phyloP scores from a whole-genome alignment of 2,329 filamentous ascomycete genomes.

The Claviceps maximensis region DNA sequence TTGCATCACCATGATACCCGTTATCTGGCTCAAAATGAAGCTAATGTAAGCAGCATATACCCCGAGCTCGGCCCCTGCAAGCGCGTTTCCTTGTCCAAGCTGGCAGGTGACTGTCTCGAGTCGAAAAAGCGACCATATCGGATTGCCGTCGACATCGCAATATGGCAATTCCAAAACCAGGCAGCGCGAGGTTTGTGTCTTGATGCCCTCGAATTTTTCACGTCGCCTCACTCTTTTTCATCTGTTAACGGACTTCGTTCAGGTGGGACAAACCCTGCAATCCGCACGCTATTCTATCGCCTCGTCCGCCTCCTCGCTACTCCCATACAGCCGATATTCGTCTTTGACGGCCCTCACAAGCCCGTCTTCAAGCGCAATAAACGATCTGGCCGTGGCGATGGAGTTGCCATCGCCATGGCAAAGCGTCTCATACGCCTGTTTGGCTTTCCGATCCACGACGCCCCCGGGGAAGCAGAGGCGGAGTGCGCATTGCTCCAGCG shows the following conservation, averaged over 20 bases:
- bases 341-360: conserved; percentile 79
- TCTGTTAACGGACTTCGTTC: conserved; percentile 4
- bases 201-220: not conserved
- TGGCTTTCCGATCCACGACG: conserved; percentile 71
- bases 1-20: not conserved
- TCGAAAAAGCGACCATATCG: conserved; percentile 59
- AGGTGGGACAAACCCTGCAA: conserved; percentile 78
- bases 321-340: conserved; percentile 76
- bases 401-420: conserved; percentile 58
- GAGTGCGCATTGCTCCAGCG: conserved; percentile 82
- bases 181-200: conserved; percentile 50
- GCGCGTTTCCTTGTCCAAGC: conserved; percentile 67
- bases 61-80: conserved; percentile 74
- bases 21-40: too few relatives aligned
- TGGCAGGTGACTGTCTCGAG: conserved; percentile 67
- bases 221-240: not conserved
- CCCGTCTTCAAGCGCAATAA: conserved; percentile 84
- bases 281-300: conserved; percentile 87
- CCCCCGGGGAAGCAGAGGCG: conserved; percentile 89
- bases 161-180: conserved; percentile 94
- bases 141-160: conserved; percentile 85
- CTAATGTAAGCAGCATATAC: conserved; percentile 54
- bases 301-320: conserved; percentile 63
- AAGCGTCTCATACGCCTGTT: conserved; percentile 78
- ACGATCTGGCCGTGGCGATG: conserved; percentile 49